These are phyloP conservation scores for Paxillus involutus DNA, from an alignment of 768 basidiomycete species.

Conservation along the genomic window DNA sequence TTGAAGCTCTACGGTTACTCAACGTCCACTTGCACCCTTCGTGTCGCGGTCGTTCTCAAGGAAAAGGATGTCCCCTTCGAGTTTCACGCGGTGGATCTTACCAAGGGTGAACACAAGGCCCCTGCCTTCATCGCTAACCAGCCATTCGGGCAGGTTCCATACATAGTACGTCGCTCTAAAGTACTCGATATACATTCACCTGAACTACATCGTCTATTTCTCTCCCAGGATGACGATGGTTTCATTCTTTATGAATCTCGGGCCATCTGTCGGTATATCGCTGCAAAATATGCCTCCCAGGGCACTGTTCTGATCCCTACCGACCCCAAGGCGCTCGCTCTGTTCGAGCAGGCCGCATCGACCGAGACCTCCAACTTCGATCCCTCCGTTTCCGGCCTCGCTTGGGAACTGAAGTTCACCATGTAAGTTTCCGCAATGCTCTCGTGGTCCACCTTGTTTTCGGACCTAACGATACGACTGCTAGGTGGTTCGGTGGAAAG, in stretches of 20 bases:
- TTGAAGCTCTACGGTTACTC: conserved; percentile 17
- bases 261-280: conserved; percentile 43
- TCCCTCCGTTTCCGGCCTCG: conserved; percentile 37
- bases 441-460: background rate
- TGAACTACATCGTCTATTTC: background rate
- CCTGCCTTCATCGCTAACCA: conserved; percentile 48
- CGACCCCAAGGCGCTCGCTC: conserved; percentile 35
- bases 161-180: conserved; percentile 10
- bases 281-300: conserved; percentile 36
- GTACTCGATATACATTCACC: background rate
- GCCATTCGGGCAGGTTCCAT: conserved; percentile 54
- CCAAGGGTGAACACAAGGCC: conserved; percentile 45
- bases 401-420: conserved; percentile 47
- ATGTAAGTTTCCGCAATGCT: conserved; percentile 30
- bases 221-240: conserved; percentile 36
- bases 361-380: conserved; percentile 57
- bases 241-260: conserved; percentile 43
- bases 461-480: background rate
- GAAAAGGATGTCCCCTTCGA: conserved; percentile 60
- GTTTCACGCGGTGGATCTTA: conserved; percentile 42
- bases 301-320: conserved; percentile 37
- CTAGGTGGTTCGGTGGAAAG: conserved; percentile 18
- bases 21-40: conserved; percentile 46
- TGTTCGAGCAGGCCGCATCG: conserved; percentile 52
- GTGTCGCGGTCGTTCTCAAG: conserved; percentile 49